A percentile compares a stretch with the other conserved stretches of the same genome.
These are phyloP conservation scores for Hypoxylon sp. DNA, from an alignment of 2,329 filamentous ascomycete genomes.

Conservation along the genomic window DNA sequence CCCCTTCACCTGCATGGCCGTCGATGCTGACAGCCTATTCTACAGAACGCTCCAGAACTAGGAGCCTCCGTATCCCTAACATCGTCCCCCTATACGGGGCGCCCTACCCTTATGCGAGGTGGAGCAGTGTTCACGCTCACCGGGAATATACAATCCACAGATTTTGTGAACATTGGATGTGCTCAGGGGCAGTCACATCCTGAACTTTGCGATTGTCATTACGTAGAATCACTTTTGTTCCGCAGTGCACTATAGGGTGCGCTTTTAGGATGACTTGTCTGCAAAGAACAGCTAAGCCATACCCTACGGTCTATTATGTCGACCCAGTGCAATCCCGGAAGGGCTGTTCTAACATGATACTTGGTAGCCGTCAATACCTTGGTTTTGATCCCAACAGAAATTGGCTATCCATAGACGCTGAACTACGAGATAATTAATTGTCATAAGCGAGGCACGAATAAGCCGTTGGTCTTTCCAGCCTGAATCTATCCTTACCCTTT, in stretches of 20 bases:
- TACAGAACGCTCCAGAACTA: constrained; percentile 48
- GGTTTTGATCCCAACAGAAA: constrained; percentile 6
- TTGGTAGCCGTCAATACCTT: constrained; percentile 1
- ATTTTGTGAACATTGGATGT: constrained; percentile 26
- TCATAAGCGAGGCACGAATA: constrained; percentile 3
- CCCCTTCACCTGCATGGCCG: constrained; percentile 2
- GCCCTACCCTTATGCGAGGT: constrained; percentile 6
- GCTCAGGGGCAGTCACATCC: constrained; percentile 13
- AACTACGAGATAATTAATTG: constrained; percentile 22
- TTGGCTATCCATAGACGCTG: constrained; percentile 7
- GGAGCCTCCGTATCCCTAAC: constrained; percentile 1
- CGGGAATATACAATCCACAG: constrained; percentile 28
- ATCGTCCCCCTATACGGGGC: constrained; percentile 14
- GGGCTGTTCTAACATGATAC: constrained; percentile 4
- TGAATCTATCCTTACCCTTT: neutral
- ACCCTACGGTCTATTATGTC: constrained; percentile 6
- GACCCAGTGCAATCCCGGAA: constrained; percentile 10
- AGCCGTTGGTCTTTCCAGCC: constrained; percentile 5
- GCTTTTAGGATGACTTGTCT: constrained; percentile 1
- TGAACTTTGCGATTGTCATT: constrained; percentile 10
- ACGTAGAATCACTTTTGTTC: constrained; percentile 5
- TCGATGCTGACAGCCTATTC: constrained; percentile 18
- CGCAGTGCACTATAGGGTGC: neutral
- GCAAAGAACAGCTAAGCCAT: constrained; percentile 3
- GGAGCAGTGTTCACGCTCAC: constrained; percentile 4